Conservation (phyloP, 768 basidiomycete genomes). For the Tephrocybe rancida region DNA sequence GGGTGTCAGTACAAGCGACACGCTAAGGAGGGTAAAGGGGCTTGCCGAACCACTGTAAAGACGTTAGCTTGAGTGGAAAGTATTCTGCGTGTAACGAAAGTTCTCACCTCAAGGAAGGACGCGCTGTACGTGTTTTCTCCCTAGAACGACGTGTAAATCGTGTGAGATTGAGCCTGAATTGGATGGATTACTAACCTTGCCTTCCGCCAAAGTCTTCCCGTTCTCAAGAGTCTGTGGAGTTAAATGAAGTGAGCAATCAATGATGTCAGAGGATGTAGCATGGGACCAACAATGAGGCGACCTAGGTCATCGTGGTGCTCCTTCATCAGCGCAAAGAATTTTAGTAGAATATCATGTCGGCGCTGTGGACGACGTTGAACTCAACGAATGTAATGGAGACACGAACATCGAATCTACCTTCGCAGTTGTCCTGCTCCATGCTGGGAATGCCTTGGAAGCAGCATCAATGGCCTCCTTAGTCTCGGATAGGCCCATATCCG, state of each 20-base stretch:
- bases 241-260: constrained; percentile 8
- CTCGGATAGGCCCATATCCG: constrained; percentile 88
- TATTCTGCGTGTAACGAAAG: not conserved
- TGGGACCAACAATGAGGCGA: constrained; percentile 72
- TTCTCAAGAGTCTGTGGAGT: constrained; percentile 84
- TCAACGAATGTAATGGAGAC: not conserved
- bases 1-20: constrained; percentile 8
- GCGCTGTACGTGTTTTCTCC: constrained; percentile 86
- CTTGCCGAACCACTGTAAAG: constrained; percentile 78
- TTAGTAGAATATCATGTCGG: constrained; percentile 83
- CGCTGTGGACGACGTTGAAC: constrained; percentile 40
- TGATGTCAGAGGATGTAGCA: constrained; percentile 25
- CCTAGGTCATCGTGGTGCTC: constrained; percentile 87
- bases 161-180: not conserved
- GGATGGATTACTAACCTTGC: constrained; percentile 53
- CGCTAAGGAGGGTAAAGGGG: not conserved
- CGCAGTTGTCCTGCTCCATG: constrained; percentile 87
- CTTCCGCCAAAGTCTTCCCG: constrained; percentile 87
- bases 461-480: constrained; percentile 84
- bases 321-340: constrained; percentile 77
- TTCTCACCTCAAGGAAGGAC: constrained; percentile 76
- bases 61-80: not conserved
- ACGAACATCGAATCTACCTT: constrained; percentile 53
- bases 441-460: constrained; percentile 77
- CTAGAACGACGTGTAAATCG: constrained; percentile 32